Evolutionary conservation across 2,329 filamentous ascomycete genomes (phyloP).

Genomic region (Aspergillus cejpii): DNA sequence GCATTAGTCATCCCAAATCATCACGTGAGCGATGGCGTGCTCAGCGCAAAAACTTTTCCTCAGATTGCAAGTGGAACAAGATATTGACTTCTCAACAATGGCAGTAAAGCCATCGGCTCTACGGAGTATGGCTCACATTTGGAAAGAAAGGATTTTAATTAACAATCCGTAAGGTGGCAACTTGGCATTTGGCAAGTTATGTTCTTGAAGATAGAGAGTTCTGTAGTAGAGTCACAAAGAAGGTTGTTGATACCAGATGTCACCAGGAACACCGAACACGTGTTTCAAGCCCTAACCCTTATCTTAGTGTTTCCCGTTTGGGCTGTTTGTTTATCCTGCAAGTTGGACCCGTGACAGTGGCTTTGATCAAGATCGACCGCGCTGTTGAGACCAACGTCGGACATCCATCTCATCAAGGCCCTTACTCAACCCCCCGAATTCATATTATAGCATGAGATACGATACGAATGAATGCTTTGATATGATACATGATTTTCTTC

Average conservation of each 20-base stretch:
- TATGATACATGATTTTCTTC: constrained; percentile 9
- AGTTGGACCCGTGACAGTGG: constrained; percentile 17
- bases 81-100: too few species aligned
- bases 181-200: too few species aligned
- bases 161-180: too few species aligned
- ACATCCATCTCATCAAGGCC: not conserved
- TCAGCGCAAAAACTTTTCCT: not conserved
- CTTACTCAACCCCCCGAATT: not conserved
- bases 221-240: too few species aligned
- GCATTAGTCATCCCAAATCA: constrained; percentile 17
- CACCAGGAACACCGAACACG: too few species aligned
- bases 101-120: too few species aligned
- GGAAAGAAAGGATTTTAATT: too few species aligned
- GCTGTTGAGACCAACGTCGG: constrained; percentile 4
- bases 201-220: too few species aligned
- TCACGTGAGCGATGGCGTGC: constrained; percentile 20
- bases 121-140: too few species aligned
- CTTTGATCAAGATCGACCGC: constrained; percentile 8
- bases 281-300: constrained; percentile 26
- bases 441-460: not conserved
- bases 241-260: too few species aligned
- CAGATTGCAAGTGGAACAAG: not conserved
- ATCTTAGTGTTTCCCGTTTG: constrained; percentile 32
- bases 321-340: constrained; percentile 36
- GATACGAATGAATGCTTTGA: constrained; percentile 6